Evolutionary conservation across 176 grass and related monocot genomes (phyloP).

Genomic region (Oryza nivara): DNA sequence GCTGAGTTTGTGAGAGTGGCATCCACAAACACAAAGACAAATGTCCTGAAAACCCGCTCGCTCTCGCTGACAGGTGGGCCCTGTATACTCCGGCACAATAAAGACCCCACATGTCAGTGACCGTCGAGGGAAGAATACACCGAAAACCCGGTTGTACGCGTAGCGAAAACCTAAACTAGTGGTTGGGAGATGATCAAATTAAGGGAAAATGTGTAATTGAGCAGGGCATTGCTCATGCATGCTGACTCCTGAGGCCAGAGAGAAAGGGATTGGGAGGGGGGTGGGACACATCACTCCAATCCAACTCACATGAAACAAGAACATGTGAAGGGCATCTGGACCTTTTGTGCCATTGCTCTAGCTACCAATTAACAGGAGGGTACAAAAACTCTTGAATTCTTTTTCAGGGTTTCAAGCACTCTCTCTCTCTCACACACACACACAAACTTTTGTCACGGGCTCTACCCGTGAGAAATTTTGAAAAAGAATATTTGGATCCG

Average conservation of each 20-base stretch:
- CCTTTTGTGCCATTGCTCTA: not conserved
- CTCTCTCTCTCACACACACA: not conserved
- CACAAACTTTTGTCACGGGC: slow-evolving; percentile 37
- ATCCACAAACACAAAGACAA: not conserved
- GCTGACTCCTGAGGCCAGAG: not conserved
- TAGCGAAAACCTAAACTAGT: slow-evolving; percentile 7
- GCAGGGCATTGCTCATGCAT: slow-evolving; percentile 9
- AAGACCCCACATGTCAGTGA: not conserved
- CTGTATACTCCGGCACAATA: fast-evolving
- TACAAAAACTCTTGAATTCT: slow-evolving; percentile 8
- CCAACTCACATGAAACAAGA: slow-evolving; percentile 57
- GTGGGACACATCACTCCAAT: slow-evolving; percentile 1
- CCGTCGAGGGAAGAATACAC: not conserved
- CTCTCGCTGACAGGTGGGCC: not conserved
- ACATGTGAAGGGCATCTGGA: slow-evolving; percentile 67
- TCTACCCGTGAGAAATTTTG: not conserved
- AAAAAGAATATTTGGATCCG: not conserved
- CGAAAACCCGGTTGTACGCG: not conserved
- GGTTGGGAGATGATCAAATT: slow-evolving; percentile 19
- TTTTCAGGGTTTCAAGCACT: not conserved
- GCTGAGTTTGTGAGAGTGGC: not conserved
- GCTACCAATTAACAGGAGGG: slow-evolving; percentile 21
- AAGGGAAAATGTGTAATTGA: not conserved
- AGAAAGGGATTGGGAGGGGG: not conserved
- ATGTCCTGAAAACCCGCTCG: not conserved